Conservation (phyloP, 805 yeast species). For the Ogataea naganishii region DNA sequence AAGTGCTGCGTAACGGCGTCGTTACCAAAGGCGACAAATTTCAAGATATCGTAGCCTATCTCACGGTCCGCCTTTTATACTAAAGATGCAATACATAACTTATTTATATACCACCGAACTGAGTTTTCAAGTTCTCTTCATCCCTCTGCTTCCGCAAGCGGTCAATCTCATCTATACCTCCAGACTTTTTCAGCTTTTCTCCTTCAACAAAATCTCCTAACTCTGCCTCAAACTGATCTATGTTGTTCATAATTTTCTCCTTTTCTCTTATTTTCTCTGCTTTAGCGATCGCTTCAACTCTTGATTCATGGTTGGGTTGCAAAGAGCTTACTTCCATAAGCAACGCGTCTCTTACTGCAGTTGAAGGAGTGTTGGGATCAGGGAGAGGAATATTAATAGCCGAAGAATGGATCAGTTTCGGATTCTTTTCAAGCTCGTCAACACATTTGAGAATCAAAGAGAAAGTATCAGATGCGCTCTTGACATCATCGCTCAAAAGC, state of each 20-base stretch:
- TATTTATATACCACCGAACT: conserved; percentile 22
- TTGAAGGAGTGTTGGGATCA: conserved; percentile 53
- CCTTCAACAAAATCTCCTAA: conserved; percentile 78
- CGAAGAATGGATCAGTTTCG: conserved; percentile 24
- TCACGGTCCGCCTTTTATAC: too few relatives aligned
- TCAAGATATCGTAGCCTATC: background rate
- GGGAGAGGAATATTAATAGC: conserved; percentile 29
- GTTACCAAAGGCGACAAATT: background rate
- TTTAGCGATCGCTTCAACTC: conserved; percentile 81
- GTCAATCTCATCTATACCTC: conserved; percentile 86
- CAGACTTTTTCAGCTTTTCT: conserved; percentile 66
- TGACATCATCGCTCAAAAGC: conserved; percentile 75
- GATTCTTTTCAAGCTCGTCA: conserved; percentile 62
- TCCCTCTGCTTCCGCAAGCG: conserved; percentile 59
- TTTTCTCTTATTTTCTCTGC: conserved; percentile 76
- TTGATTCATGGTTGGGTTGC: conserved; percentile 73
- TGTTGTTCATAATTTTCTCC: conserved; percentile 48
- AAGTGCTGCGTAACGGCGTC: too few relatives aligned
- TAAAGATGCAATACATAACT: too few relatives aligned
- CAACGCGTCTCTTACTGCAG: conserved; percentile 64
- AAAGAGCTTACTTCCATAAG: conserved; percentile 71
- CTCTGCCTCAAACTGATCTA: conserved; percentile 75
- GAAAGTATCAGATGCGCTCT: conserved; percentile 74
- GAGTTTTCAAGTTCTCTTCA: conserved; percentile 55
- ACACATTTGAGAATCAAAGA: conserved; percentile 74